Percentiles rank a stretch among this genome's conserved stretches.
phyloP scores from a whole-genome alignment of 139 green algal species.

The Diplosphaera chodatii region DNA sequence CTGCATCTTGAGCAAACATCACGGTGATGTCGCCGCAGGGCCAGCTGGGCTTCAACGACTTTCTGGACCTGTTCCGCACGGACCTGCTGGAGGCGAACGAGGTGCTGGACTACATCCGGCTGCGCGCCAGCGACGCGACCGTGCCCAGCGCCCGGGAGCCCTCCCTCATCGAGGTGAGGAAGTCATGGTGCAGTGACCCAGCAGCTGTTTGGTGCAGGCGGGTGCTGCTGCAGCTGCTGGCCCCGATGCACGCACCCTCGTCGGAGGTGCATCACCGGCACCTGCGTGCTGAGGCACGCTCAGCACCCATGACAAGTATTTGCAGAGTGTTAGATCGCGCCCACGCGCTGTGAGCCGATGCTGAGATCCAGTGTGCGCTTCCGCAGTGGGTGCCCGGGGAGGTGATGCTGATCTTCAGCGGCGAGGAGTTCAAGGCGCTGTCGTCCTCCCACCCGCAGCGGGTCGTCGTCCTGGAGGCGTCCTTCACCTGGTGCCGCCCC shows the following conservation, averaged over 20 bases:
- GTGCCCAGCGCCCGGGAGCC: background rate
- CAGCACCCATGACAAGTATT: too few relatives aligned
- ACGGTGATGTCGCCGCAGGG: background rate
- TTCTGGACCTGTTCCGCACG: constrained; percentile 49
- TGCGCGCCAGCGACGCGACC: background rate
- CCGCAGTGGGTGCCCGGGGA: constrained; percentile 16
- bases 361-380: too few relatives aligned
- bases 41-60: constrained; percentile 52
- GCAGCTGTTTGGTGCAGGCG: too few relatives aligned
- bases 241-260: too few relatives aligned
- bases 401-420: constrained; percentile 25
- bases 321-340: too few relatives aligned
- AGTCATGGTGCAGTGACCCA: too few relatives aligned
- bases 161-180: background rate
- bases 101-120: constrained; percentile 22
- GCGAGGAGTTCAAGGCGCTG: constrained; percentile 25
- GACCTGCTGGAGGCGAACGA: constrained; percentile 47
- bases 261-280: too few relatives aligned
- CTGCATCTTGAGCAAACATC: too few relatives aligned
- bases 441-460: constrained; percentile 16
- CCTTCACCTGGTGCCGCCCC: constrained; percentile 43
- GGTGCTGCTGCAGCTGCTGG: too few relatives aligned
- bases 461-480: constrained; percentile 37
- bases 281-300: too few relatives aligned
- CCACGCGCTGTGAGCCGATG: too few relatives aligned